These are phyloP conservation scores for Candida manassasensis DNA, from an alignment of 805 yeast genomes.

Conservation along the genomic window DNA sequence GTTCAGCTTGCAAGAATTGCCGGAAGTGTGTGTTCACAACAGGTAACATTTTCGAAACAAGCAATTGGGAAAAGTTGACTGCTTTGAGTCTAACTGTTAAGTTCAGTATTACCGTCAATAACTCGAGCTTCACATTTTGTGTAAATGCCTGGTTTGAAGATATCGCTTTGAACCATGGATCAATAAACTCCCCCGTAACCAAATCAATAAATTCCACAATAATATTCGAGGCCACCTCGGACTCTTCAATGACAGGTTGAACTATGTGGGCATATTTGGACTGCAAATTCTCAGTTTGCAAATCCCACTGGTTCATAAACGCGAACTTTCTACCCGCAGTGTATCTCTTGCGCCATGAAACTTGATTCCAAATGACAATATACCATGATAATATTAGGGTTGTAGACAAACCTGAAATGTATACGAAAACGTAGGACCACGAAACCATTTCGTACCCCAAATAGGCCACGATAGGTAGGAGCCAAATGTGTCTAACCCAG, in stretches of 20 bases:
- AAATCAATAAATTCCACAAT: slow-evolving; percentile 46
- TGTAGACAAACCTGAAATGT: background rate
- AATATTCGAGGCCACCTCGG: slow-evolving; percentile 49
- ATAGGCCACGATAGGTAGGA: no score
- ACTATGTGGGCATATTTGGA: slow-evolving; percentile 18
- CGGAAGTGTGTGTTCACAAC: slow-evolving; percentile 60
- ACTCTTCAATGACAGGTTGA: slow-evolving; percentile 38
- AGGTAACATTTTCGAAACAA: slow-evolving; percentile 60
- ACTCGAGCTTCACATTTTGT: slow-evolving; percentile 40
- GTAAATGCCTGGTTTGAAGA: slow-evolving; percentile 27
- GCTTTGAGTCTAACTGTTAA: slow-evolving; percentile 39
- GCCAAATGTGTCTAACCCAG: no score
- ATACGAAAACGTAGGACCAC: background rate
- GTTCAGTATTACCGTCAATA: slow-evolving; percentile 36
- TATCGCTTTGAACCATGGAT: slow-evolving; percentile 51
- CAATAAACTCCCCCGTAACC: slow-evolving; percentile 49
- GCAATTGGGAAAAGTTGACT: slow-evolving; percentile 51
- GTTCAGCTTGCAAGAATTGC: slow-evolving; percentile 43
- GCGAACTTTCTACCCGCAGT: slow-evolving; percentile 3
- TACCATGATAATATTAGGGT: background rate
- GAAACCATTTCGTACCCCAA: background rate
- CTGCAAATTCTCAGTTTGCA: slow-evolving; percentile 16
- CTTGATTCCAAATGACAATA: background rate
- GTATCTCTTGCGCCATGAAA: background rate
- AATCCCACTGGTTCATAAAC: slow-evolving; percentile 10